Conservation (phyloP, 306 rosid species). For the Lotus japonicus region DNA sequence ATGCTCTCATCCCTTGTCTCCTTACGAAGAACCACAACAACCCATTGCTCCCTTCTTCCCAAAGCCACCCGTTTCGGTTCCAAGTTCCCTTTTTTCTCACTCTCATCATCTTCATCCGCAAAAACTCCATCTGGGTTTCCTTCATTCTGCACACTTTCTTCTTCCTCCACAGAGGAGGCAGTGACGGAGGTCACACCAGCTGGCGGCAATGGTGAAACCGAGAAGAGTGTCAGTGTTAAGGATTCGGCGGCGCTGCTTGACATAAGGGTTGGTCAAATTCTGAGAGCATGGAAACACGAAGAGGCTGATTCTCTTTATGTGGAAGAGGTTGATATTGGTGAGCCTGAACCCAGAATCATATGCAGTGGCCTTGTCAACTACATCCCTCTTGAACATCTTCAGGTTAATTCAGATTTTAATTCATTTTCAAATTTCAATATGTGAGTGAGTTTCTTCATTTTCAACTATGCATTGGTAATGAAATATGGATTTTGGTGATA, state of each 20-base stretch:
- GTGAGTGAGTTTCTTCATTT: no score
- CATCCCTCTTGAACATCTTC: slow-evolving; percentile 59
- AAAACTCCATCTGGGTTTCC: slow-evolving; percentile 15
- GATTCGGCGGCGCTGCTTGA: slow-evolving; percentile 74
- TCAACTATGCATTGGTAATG: background rate
- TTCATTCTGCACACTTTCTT: slow-evolving; percentile 26
- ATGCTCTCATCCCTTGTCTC: slow-evolving; percentile 26
- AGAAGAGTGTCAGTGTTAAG: slow-evolving; percentile 30
- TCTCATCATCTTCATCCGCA: background rate
- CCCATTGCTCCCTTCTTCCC: slow-evolving; percentile 17
- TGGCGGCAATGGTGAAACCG: slow-evolving; percentile 6
- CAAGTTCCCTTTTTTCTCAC: slow-evolving; percentile 20
- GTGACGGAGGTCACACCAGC: slow-evolving; percentile 2
- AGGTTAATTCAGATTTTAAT: slow-evolving; percentile 29
- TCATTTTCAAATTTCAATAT: no score
- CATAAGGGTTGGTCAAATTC: slow-evolving; percentile 71
- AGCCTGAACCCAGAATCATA: slow-evolving; percentile 74
- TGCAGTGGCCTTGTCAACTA: slow-evolving; percentile 88
- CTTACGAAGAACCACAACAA: background rate
- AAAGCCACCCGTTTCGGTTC: background rate
- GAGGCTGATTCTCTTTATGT: slow-evolving; percentile 91
- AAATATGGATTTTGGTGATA: background rate
- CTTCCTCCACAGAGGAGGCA: background rate
- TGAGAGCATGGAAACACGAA: slow-evolving; percentile 80
- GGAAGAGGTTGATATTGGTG: slow-evolving; percentile 84